Base-by-base conservation (phyloP, 768 basidiomycete species). In the Inosperma sp. region DNA sequence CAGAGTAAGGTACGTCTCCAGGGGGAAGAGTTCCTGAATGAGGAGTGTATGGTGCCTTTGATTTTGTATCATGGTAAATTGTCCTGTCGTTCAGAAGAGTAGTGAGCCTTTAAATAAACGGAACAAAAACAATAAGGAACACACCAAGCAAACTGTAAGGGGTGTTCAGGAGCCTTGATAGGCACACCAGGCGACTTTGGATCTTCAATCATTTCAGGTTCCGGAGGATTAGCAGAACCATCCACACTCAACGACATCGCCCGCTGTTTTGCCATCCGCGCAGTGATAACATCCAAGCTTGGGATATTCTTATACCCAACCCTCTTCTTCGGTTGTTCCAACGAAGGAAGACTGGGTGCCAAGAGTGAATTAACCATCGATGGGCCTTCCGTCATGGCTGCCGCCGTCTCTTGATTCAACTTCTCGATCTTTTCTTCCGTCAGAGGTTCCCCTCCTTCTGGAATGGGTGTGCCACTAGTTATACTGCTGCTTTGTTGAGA, bases 271-370 rank as follows among this genome's bases (percentile, higher is more conserved):
- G 82, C 86, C 51, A 91, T 70, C 30, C 86, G 80, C 26, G 84
- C 85, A 1, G 89, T 87, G 70, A 93, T 92, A 23, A 86, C 87
- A 62, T 91, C 88, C 48, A 93, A 78, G 55, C 80, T 82, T 12
- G 90, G 90, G 36, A 92, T 86, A 61, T 90, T 91, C 82, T 90
- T 92, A 69, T 89, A 92, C 19, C 89, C 89, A n/a, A 74, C 69
- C 60, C 72, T 74, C 55, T 62, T 62, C 52, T 67, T 69, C 55
- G 73, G 59, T 23, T 55, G 62, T 33, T 68, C 58, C n/a, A n/a
- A 31, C 59, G 33, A 37, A 62, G 54, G 55, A 59, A 52, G 7
- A 56, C 57, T 13, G 59, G 49, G 16, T 54, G 44, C 53, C 54
- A 33, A 41, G 17, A n/a, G n/a, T n/a, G n/a, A n/a, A 21, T 34